A percentile compares a stretch with the other conserved stretches of the same genome.
These are phyloP conservation scores for Colletotrichum sansevieriae DNA, from an alignment of 2,329 filamentous ascomycete species.

Conservation along the genomic window DNA sequence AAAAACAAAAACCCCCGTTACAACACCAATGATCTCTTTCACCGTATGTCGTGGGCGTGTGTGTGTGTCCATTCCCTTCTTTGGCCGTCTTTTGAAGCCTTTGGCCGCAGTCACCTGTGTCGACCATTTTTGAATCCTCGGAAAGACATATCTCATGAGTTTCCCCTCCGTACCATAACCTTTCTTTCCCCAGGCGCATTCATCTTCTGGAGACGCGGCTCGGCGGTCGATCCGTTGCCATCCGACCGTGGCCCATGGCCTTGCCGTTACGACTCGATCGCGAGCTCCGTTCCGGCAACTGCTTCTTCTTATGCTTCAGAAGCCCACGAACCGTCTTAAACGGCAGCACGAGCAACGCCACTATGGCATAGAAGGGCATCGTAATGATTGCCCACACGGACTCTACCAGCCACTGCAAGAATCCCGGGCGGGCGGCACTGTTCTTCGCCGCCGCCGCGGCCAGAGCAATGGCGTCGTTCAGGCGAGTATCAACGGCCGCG, in stretches of 20 bases:
- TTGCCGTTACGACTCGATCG: constrained; percentile 46
- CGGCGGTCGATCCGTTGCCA: constrained; percentile 53
- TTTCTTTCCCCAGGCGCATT: background rate
- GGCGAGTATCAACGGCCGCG: constrained; percentile 75
- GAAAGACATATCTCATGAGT: background rate
- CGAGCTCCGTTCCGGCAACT: constrained; percentile 43
- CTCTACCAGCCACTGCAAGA: constrained; percentile 55
- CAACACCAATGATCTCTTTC: constrained; percentile 16
- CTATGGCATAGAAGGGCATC: constrained; percentile 57
- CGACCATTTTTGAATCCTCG: background rate
- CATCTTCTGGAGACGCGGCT: constrained; percentile 46
- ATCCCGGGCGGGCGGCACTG: constrained; percentile 53
- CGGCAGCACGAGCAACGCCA: constrained; percentile 58
- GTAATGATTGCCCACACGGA: constrained; percentile 51
- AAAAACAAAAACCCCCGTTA: background rate
- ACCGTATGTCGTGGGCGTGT: background rate
- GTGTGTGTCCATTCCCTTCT: background rate
- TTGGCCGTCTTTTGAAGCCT: background rate
- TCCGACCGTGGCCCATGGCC: constrained; percentile 47
- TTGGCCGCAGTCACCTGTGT: background rate
- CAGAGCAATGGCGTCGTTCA: constrained; percentile 84
- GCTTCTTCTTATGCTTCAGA: constrained; percentile 51
- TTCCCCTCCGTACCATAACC: background rate
- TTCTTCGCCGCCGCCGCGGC: constrained; percentile 78
- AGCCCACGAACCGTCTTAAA: constrained; percentile 54